Evolutionary conservation across 768 basidiomycete species (phyloP), one percentile per base, ranked within the genome.

Genomic region (Gelatoporia subvermispora): DNA sequence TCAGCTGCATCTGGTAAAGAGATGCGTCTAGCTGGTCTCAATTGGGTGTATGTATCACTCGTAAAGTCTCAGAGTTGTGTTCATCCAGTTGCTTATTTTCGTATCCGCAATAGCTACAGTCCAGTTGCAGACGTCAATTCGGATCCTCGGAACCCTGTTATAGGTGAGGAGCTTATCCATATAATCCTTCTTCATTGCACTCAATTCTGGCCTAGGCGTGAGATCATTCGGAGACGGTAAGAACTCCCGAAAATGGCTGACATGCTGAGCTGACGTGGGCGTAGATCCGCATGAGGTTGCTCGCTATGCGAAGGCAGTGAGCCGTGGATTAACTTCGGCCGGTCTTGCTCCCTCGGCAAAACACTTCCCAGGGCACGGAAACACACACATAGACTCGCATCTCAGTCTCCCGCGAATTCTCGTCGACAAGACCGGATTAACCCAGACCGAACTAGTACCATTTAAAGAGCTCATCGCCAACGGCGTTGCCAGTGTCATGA

Each of bases 311-410:
- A 49, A 56, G 0, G 77, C 79, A 0, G 78, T 76, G 15, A 67
- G 70, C 35, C 59, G 59, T 1, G 84, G 82, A 3, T 69, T 84
- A 16, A 67, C 70, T 0, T 57, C 69, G 3, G 65, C 69, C 0
- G 74, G 74, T 1, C 65, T 87, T 9, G 82, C 84, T 2, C 75
- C 85, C 0, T 80, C 72, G 20, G 75, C 76, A 2, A 88, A 86
- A 56, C 85, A 87, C 57, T 86, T 86, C 56, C 85, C 84, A 0
- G 85, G 85, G 0, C 85, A 87, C 51, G 84, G 85, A 0, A 84
- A 87, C 47, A 88, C 85, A 1, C 73, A 81, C 47, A 68, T 85
- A 40, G 85, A 87, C 57, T 85, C 85, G 1, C 85, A 87, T 55
- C 72, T 83, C 18, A 78, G 74, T 2, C 72, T 87, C 13, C 85